Evolutionary conservation across 2,329 filamentous ascomycete species (phyloP).

Genomic region (Fusarium sp.): DNA sequence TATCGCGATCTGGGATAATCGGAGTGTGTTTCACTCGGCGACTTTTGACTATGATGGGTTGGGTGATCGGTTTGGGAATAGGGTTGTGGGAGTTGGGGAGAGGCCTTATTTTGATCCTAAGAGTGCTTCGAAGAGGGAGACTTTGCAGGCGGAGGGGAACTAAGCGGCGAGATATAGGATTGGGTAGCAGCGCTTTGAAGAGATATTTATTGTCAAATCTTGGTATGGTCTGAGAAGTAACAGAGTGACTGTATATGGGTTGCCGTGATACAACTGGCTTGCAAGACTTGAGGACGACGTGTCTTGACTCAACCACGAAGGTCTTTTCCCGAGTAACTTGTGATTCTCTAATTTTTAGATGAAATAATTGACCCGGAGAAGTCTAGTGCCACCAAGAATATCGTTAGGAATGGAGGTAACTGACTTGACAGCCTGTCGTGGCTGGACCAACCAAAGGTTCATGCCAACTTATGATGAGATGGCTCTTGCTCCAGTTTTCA

Average conservation of each 20-base stretch:
- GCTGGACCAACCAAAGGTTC: background rate
- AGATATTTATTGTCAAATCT: background rate
- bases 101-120: constrained; percentile 61
- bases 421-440: background rate
- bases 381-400: no score
- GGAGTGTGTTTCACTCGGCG: constrained; percentile 66
- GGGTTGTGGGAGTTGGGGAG: constrained; percentile 66
- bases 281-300: background rate
- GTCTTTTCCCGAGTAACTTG: no score
- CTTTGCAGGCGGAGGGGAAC: background rate
- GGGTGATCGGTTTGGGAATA: constrained; percentile 61
- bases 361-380: no score
- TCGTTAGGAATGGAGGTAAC: no score
- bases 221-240: background rate
- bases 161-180: background rate
- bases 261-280: background rate
- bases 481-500: background rate
- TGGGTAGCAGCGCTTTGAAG: background rate
- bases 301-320: no score
- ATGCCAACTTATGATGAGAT: background rate
- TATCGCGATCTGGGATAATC: constrained; percentile 69
- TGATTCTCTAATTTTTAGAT: no score
- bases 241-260: background rate
- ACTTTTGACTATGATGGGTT: constrained; percentile 63
- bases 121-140: constrained; percentile 14